Evolutionary conservation across 768 basidiomycete genomes (phyloP).

Genomic region (Coprinopsis sp.): DNA sequence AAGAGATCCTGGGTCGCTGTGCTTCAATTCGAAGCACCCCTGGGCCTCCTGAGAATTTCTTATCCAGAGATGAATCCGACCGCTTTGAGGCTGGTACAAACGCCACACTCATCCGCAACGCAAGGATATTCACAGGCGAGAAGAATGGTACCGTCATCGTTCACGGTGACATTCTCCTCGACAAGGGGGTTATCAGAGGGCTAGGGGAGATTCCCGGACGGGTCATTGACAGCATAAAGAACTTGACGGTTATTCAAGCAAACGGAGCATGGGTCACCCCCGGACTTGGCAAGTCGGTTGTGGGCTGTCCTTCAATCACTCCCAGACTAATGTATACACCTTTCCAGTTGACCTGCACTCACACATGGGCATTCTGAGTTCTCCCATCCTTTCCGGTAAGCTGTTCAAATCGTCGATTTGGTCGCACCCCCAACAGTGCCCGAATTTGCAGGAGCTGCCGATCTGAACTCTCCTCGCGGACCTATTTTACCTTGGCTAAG

Average conservation of each 20-base stretch:
- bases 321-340: too few relatives aligned
- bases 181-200: constrained; percentile 57
- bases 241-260: constrained; percentile 55
- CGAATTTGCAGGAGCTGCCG: constrained; percentile 36
- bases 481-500: constrained; percentile 76
- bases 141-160: constrained; percentile 49
- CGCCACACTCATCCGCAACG: constrained; percentile 67
- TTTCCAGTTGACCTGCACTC: constrained; percentile 77
- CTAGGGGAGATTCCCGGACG: constrained; percentile 48
- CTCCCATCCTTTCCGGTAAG: constrained; percentile 50
- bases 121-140: constrained; percentile 60
- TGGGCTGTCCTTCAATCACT: neutral
- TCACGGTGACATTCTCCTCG: constrained; percentile 63
- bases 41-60: constrained; percentile 30
- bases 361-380: constrained; percentile 69
- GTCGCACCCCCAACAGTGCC: neutral
- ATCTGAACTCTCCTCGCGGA: constrained; percentile 63
- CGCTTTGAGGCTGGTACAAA: constrained; percentile 62
- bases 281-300: constrained; percentile 41
- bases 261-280: constrained; percentile 67
- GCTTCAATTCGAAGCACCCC: constrained; percentile 49
- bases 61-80: constrained; percentile 49
- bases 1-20: constrained; percentile 43
- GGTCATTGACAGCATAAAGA: constrained; percentile 31
- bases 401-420: constrained; percentile 2